These are phyloP conservation scores for Chimonanthus praecox DNA, from an alignment of 164 flowering plant species.

Conservation along the genomic window DNA sequence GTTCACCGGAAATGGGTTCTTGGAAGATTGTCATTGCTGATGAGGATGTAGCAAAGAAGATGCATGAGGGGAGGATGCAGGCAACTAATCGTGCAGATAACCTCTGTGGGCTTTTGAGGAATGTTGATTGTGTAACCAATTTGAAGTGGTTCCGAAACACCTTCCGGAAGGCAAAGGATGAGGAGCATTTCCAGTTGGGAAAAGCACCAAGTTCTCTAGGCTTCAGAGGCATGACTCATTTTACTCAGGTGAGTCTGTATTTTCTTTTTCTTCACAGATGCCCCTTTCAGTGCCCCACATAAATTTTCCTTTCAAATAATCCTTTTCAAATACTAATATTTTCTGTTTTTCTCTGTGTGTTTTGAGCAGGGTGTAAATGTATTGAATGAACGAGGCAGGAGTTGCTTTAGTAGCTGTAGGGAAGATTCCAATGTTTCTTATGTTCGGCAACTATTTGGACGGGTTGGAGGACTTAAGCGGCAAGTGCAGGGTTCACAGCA, in stretches of 20 bases:
- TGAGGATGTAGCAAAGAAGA: slow-evolving; percentile 28
- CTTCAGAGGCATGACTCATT: slow-evolving; percentile 20
- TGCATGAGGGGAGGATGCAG: slow-evolving; percentile 2
- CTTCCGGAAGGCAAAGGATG: slow-evolving; percentile 40
- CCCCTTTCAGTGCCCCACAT: neutral
- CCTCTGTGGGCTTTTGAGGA: slow-evolving; percentile 13
- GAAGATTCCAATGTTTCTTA: slow-evolving; percentile 6
- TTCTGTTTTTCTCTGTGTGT: neutral
- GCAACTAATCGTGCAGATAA: neutral
- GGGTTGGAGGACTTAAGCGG: slow-evolving; percentile 33
- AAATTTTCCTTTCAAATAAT: neutral
- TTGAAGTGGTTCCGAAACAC: slow-evolving; percentile 38
- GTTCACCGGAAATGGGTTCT: slow-evolving; percentile 40
- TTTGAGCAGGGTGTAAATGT: slow-evolving; percentile 1
- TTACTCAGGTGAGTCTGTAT: slow-evolving; percentile 40
- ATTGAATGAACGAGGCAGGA: slow-evolving; percentile 5
- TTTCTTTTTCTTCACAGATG: neutral
- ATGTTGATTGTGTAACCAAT: slow-evolving; percentile 41
- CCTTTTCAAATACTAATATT: neutral
- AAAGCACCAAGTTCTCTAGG: slow-evolving; percentile 16
- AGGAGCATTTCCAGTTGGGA: slow-evolving; percentile 26
- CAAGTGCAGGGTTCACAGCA: slow-evolving; percentile 34
- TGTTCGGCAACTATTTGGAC: slow-evolving; percentile 44
- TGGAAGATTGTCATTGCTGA: slow-evolving; percentile 60
- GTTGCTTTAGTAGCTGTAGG: slow-evolving; percentile 6